A percentile compares a stretch with the other conserved stretches of the same genome.
These are phyloP conservation scores for Diaporthe helianthi DNA, from an alignment of 2,329 filamentous ascomycete species.

Conservation along the genomic window DNA sequence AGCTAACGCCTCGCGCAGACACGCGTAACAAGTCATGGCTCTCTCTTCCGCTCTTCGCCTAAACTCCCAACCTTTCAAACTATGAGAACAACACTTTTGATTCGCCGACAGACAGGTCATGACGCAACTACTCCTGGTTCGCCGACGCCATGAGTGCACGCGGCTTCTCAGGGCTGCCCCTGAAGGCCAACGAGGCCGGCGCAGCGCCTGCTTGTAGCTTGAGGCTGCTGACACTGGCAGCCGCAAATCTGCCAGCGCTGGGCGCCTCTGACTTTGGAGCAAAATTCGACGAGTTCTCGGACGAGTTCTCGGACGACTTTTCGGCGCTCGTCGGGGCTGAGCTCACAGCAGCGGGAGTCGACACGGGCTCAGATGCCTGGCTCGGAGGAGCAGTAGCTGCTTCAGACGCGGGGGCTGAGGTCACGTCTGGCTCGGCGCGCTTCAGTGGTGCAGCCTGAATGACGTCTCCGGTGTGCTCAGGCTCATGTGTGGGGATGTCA, in stretches of 20 bases:
- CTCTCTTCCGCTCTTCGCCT: neutral
- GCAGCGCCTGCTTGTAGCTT: conserved; percentile 34
- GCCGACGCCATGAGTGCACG: conserved; percentile 21
- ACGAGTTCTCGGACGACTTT: neutral
- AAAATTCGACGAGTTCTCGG: neutral
- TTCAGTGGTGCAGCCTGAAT: conserved; percentile 34
- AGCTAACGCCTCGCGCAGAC: conserved; percentile 9
- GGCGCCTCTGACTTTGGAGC: conserved; percentile 13
- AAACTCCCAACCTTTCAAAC: conserved; percentile 11
- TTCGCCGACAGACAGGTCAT: neutral
- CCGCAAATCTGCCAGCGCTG: neutral
- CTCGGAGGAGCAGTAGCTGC: neutral
- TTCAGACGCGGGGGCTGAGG: neutral
- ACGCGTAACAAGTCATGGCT: conserved; percentile 3
- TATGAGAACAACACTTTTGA: conserved; percentile 14
- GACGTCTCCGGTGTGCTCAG: conserved; percentile 32
- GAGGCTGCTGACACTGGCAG: neutral
- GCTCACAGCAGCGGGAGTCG: neutral
- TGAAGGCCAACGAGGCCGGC: conserved; percentile 61
- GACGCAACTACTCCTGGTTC: conserved; percentile 25
- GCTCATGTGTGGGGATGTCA: conserved; percentile 29
- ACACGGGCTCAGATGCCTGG: neutral
- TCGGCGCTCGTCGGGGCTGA: neutral
- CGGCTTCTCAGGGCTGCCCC: conserved; percentile 66
- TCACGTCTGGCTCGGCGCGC: neutral